Evolutionary conservation across 2,329 filamentous ascomycete species (phyloP).

Genomic region (Bipolaris bicolor): DNA sequence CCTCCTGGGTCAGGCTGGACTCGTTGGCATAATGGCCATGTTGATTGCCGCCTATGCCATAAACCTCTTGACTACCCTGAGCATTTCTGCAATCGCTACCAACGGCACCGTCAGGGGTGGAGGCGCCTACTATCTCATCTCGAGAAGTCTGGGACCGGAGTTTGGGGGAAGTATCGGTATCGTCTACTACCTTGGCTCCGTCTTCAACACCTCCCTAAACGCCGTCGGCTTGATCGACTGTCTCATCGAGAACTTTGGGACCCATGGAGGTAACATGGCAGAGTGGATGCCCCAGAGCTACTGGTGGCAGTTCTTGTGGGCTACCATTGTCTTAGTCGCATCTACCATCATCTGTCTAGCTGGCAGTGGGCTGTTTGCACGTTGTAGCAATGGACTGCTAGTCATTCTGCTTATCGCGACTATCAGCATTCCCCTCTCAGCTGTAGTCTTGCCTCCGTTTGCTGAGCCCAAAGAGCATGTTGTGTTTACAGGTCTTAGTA

Average conservation of each 20-base stretch:
- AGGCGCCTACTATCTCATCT: conserved; percentile 88
- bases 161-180: conserved; percentile 89
- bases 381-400: conserved; percentile 78
- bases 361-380: conserved; percentile 79
- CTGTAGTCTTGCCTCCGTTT: conserved; percentile 72
- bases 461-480: conserved; percentile 66
- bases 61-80: conserved; percentile 83
- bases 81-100: conserved; percentile 85
- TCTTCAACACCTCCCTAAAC: conserved; percentile 84
- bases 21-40: conserved; percentile 80
- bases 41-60: conserved; percentile 78
- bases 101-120: conserved; percentile 89
- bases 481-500: conserved; percentile 77
- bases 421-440: conserved; percentile 82
- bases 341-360: conserved; percentile 80
- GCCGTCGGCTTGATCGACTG: conserved; percentile 86
- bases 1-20: conserved; percentile 79
- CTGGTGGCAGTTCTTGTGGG: conserved; percentile 78
- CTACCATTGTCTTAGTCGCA: conserved; percentile 71
- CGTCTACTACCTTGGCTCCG: conserved; percentile 86
- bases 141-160: conserved; percentile 81
- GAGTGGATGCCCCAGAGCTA: conserved; percentile 71
- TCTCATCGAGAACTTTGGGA: conserved; percentile 75
- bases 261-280: conserved; percentile 60
- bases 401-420: conserved; percentile 74